These are phyloP conservation scores for Verticillium albo-atrum DNA, from an alignment of 2,329 filamentous ascomycete genomes.

Conservation along the genomic window DNA sequence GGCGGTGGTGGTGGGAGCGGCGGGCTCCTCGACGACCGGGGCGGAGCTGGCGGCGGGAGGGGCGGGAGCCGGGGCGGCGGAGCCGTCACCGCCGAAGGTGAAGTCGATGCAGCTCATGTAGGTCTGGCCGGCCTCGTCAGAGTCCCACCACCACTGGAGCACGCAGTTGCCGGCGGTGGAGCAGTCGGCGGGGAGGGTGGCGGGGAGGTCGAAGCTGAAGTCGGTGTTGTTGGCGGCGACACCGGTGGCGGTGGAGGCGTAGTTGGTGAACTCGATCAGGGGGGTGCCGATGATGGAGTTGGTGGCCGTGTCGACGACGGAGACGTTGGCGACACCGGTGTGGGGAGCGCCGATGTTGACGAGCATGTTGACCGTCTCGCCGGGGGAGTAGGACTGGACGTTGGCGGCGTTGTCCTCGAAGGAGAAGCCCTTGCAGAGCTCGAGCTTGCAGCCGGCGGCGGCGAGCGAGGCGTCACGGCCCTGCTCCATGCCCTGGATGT, in stretches of 20 bases:
- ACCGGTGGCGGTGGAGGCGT: slow-evolving; percentile 19
- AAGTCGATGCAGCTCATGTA: slow-evolving; percentile 63
- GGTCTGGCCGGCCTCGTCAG: slow-evolving; percentile 51
- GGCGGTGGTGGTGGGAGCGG: slow-evolving; percentile 8
- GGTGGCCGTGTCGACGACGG: not conserved
- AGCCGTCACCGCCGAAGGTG: slow-evolving; percentile 10
- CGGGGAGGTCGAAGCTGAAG: slow-evolving; percentile 53
- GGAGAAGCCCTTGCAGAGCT: slow-evolving; percentile 28
- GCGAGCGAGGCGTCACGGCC: slow-evolving; percentile 19
- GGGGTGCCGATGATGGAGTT: slow-evolving; percentile 1
- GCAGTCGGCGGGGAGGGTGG: slow-evolving; percentile 39
- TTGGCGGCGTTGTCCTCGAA: slow-evolving; percentile 24
- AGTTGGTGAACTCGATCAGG: slow-evolving; percentile 35
- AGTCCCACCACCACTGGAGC: slow-evolving; percentile 62
- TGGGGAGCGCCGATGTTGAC: slow-evolving; percentile 34
- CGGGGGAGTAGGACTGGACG: slow-evolving; percentile 20
- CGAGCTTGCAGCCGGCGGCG: slow-evolving; percentile 25
- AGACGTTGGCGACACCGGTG: slow-evolving; percentile 35
- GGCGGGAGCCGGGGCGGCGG: not conserved
- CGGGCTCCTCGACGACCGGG: not conserved
- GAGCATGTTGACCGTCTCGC: slow-evolving; percentile 29
- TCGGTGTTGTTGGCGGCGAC: slow-evolving; percentile 21
- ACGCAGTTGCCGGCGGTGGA: slow-evolving; percentile 41
- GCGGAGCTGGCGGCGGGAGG: slow-evolving; percentile 1
- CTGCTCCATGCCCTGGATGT: slow-evolving; percentile 30